Evolutionary conservation across 495 filamentous ascomycete species (phyloP).

Genomic region (Penicillium canescens): DNA sequence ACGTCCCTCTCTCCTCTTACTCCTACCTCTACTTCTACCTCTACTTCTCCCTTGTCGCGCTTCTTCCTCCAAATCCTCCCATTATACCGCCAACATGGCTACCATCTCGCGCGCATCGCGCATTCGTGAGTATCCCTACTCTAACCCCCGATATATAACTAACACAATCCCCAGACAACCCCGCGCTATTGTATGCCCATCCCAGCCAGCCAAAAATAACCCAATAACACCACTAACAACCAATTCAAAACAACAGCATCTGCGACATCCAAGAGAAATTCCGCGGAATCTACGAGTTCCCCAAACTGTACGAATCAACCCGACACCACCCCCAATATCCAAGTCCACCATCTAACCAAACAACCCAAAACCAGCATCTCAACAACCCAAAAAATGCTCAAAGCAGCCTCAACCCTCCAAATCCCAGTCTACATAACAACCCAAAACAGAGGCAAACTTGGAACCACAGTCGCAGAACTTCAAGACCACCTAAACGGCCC

Average conservation of each 20-base stretch:
- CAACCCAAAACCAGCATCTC: conserved; percentile 21
- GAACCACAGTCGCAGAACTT: conserved; percentile 74
- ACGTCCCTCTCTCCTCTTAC: conserved; percentile 7
- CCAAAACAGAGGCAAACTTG: conserved; percentile 74
- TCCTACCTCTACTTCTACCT: conserved; percentile 4
- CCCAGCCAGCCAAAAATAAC: not conserved
- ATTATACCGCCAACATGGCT: conserved; percentile 28
- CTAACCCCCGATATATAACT: conserved; percentile 7
- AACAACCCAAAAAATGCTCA: conserved; percentile 44
- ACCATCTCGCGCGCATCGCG: conserved; percentile 29
- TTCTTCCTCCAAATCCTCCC: not conserved
- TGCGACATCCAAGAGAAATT: conserved; percentile 98
- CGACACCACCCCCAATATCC: not conserved
- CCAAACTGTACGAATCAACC: conserved; percentile 61
- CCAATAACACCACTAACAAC: conserved; percentile 10
- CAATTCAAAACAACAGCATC: conserved; percentile 53
- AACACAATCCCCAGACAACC: conserved; percentile 52
- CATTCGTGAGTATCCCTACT: conserved; percentile 28
- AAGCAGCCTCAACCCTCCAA: conserved; percentile 57
- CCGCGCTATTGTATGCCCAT: conserved; percentile 63
- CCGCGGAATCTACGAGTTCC: conserved; percentile 79
- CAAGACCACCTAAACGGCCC: conserved; percentile 34
- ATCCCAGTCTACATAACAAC: conserved; percentile 85
- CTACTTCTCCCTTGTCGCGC: not conserved
- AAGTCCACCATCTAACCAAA: not conserved